A percentile compares a stretch with the other conserved stretches of the same genome.
Evolutionary conservation across 1,284 basidiomycete genomes (phyloP).

Genomic region (Ustilago loliicola): DNA sequence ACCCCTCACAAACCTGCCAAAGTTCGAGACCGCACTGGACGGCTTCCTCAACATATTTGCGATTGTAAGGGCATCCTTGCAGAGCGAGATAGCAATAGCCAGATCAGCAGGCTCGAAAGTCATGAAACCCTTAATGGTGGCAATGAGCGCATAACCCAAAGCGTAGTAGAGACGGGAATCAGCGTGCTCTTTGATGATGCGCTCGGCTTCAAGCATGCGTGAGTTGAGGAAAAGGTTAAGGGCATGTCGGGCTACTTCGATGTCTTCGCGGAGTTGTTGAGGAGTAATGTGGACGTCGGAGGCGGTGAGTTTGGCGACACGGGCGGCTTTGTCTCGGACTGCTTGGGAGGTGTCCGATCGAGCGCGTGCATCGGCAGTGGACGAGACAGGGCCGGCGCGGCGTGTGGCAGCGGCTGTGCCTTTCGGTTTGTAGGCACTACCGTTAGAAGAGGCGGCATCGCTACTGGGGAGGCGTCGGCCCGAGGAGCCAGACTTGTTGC

Average conservation of each 20-base stretch:
- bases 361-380: slow-evolving; percentile 48
- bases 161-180: slow-evolving; percentile 68
- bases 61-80: slow-evolving; percentile 65
- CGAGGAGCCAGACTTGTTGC: slow-evolving; percentile 36
- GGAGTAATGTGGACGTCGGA: slow-evolving; percentile 55
- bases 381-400: slow-evolving; percentile 33
- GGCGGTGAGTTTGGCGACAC: slow-evolving; percentile 58
- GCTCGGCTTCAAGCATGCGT: slow-evolving; percentile 68
- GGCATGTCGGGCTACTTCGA: slow-evolving; percentile 56
- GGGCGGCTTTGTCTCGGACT: slow-evolving; percentile 62
- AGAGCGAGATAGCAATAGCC: slow-evolving; percentile 66
- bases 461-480: slow-evolving; percentile 12
- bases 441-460: slow-evolving; percentile 4
- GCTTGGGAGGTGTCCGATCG: slow-evolving; percentile 44
- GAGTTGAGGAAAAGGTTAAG: slow-evolving; percentile 70
- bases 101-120: slow-evolving; percentile 69
- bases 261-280: slow-evolving; percentile 57
- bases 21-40: slow-evolving; percentile 53
- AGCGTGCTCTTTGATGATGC: slow-evolving; percentile 58
- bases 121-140: slow-evolving; percentile 70
- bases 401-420: slow-evolving; percentile 54
- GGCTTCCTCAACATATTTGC: slow-evolving; percentile 65
- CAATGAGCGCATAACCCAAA: slow-evolving; percentile 66
- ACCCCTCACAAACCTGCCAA: slow-evolving; percentile 67
- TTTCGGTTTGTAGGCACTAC: slow-evolving; percentile 33